Evolutionary conservation across 148 eudicot genomes (phyloP).

Genomic region (Rhododendron williamsianum): DNA sequence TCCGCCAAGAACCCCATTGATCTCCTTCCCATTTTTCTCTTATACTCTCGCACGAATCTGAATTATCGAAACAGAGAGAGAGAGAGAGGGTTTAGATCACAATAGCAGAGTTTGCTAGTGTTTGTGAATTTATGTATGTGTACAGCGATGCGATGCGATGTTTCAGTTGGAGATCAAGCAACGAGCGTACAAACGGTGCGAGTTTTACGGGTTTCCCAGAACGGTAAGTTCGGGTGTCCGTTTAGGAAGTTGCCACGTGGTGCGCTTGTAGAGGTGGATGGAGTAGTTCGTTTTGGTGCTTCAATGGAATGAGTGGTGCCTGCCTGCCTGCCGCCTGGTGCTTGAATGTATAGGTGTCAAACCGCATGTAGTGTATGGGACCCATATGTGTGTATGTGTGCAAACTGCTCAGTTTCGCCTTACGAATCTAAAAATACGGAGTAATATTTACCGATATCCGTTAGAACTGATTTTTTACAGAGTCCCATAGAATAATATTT

Average conservation of each 20-base stretch:
- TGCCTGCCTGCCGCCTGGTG: too few relatives aligned
- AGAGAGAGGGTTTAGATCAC: not conserved
- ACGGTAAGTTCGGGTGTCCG: not conserved
- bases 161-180: not conserved
- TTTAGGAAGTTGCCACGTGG: not conserved
- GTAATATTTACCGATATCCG: too few relatives aligned
- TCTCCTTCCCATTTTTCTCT: slow-evolving; percentile 42
- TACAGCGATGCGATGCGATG: not conserved
- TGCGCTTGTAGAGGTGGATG: not conserved
- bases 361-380: too few relatives aligned
- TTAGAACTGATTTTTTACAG: too few relatives aligned
- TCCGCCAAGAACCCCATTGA: slow-evolving; percentile 42
- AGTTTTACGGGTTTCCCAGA: not conserved
- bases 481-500: too few relatives aligned
- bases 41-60: not conserved
- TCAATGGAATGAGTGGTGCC: not conserved
- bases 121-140: too few relatives aligned
- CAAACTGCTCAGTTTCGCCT: too few relatives aligned
- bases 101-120: not conserved
- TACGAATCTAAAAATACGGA: too few relatives aligned
- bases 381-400: too few relatives aligned
- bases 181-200: not conserved
- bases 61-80: not conserved
- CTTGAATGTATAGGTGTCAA: not conserved
- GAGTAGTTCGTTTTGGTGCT: not conserved